Evolutionary conservation across 805 yeast genomes (phyloP), one percentile per base, ranked within the genome.

Genomic region (Yarrowia deformans): DNA sequence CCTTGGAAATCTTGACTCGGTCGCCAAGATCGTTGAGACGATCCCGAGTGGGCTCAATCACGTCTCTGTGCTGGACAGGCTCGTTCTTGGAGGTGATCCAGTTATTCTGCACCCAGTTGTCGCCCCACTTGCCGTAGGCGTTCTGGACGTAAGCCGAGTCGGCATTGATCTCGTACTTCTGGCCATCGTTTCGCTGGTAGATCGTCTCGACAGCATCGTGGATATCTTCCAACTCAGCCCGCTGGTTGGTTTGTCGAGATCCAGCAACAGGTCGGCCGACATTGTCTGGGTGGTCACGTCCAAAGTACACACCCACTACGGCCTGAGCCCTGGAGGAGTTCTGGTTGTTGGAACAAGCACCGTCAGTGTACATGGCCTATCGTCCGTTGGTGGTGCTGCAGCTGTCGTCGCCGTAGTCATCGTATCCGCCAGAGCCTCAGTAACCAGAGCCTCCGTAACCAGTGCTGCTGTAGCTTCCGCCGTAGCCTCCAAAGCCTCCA

Each of bases 21-120:
- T 42, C 49, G 3, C 64, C 64, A n/a, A 56, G 18, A 9, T 56
- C 48, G 29, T 32, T 42, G 23, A 56, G 39, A 8, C 29, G 14
- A 14, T 32, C 10, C 5, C 29, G 49, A 10, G 48, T 56, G 16
- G 64, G 64, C 49, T 42, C 49, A 40, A 56, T 54, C 32, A 54
- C 18, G 19, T 54, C 60, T 14, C 60, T 6, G 45, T 54, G 60
- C 34, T 54, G 42, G 9, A 54, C 60, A 14, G 60, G 45, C 45
- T 37, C 35, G 45, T 54, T 54, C 46, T 54, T 54, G 45, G 60
- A 37, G 13, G 60, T 54, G 34, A 35, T 39, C 60, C 60, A 54
- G 34, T 23, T 23, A 14, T 54, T 54, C 45, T 54, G 45, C 39
- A 39, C 45, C 60, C 60, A 54, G 12, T 23, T 39, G 45, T 8